These are phyloP conservation scores for Pachysandra terminalis DNA, from an alignment of 164 flowering plant species.

Conservation along the genomic window DNA sequence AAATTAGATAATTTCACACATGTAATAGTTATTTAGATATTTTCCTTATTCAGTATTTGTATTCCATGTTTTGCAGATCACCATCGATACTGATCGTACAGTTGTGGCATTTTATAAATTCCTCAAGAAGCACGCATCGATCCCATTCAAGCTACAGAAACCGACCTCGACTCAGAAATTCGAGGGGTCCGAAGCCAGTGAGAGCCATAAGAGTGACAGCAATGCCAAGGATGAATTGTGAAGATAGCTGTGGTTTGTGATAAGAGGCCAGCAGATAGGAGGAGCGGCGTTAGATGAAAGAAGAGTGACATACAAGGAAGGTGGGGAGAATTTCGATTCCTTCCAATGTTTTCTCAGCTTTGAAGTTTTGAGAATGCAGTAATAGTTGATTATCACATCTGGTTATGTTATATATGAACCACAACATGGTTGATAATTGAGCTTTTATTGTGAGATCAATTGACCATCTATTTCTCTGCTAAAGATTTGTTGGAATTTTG, in stretches of 20 bases:
- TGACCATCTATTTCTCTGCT: too few species aligned
- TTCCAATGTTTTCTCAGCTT: background rate
- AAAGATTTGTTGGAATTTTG: too few species aligned
- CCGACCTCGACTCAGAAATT: slow-evolving; percentile 35
- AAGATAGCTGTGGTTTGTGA: slow-evolving; percentile 7
- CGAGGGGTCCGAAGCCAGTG: slow-evolving; percentile 25
- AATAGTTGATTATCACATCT: background rate
- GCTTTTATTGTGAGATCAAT: too few species aligned
- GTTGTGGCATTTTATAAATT: slow-evolving; percentile 81
- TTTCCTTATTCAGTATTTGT: too few species aligned
- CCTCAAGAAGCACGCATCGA: slow-evolving; percentile 78
- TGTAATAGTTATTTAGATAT: too few species aligned
- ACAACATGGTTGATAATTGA: too few species aligned
- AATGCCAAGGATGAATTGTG: slow-evolving; percentile 53
- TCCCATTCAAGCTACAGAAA: slow-evolving; percentile 68
- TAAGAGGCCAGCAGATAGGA: slow-evolving; percentile 2
- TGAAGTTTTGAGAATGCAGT: background rate
- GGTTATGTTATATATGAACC: too few species aligned
- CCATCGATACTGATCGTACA: slow-evolving; percentile 70
- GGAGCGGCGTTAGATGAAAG: too few species aligned
- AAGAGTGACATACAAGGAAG: background rate
- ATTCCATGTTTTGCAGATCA: slow-evolving; percentile 48
- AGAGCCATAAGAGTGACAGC: slow-evolving; percentile 17
- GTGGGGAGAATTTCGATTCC: background rate
- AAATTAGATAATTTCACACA: background rate